Conservation (phyloP, 768 basidiomycete species). For the Mycena polygramma region DNA sequence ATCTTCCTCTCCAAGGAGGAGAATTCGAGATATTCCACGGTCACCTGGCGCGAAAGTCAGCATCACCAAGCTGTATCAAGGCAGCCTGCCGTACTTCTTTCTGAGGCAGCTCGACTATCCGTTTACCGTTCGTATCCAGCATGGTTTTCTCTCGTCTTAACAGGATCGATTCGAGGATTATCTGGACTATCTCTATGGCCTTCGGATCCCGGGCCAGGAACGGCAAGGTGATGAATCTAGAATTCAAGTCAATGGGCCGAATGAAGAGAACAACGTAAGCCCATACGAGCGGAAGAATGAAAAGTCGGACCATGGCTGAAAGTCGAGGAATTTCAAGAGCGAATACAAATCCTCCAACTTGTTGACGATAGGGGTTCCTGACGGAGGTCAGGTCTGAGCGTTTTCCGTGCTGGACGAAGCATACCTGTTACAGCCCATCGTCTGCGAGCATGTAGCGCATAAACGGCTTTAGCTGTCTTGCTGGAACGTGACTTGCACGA, state of each 20-base stretch:
- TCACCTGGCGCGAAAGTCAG: slow-evolving; percentile 57
- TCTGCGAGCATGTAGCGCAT: slow-evolving; percentile 81
- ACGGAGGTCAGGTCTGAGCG: slow-evolving; percentile 13
- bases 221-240: slow-evolving; percentile 90
- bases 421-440: slow-evolving; percentile 92
- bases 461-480: slow-evolving; percentile 90
- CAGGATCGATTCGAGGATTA: slow-evolving; percentile 90
- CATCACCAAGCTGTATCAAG: slow-evolving; percentile 5
- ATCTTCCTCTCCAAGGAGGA: slow-evolving; percentile 85
- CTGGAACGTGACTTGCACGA: slow-evolving; percentile 92
- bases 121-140: slow-evolving; percentile 87
- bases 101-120: slow-evolving; percentile 88
- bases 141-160: slow-evolving; percentile 94
- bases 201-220: slow-evolving; percentile 93
- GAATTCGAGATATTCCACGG: slow-evolving; percentile 83
- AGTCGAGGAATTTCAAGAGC: slow-evolving; percentile 83
- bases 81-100: slow-evolving; percentile 71
- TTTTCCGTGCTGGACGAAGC: background rate
- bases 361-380: slow-evolving; percentile 95
- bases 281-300: slow-evolving; percentile 91
- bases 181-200: slow-evolving; percentile 95
- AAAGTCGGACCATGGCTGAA: slow-evolving; percentile 85
- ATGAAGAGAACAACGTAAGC: background rate
- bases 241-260: background rate
- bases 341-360: slow-evolving; percentile 93